These are phyloP conservation scores for Pseudogymnoascus sp. DNA, from an alignment of 2,329 filamentous ascomycete genomes.

Conservation along the genomic window DNA sequence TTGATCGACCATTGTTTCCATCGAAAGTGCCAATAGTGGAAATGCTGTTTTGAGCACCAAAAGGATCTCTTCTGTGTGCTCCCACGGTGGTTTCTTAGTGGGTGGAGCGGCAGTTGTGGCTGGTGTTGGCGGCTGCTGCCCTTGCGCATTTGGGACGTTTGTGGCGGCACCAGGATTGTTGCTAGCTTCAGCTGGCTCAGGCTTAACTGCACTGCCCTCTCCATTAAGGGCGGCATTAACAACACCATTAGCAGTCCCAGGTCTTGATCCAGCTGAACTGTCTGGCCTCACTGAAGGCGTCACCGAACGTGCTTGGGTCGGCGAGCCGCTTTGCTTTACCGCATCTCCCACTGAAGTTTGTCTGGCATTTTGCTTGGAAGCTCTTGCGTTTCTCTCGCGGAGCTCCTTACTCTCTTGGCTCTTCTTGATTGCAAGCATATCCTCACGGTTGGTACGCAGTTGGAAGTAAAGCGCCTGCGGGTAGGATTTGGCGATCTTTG, in stretches of 20 bases:
- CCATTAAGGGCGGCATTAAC: conserved; percentile 17
- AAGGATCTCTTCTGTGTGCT: conserved; percentile 92
- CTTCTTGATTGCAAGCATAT: conserved; percentile 89
- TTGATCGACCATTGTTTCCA: conserved; percentile 99
- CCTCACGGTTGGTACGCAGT: conserved; percentile 84
- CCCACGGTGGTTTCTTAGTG: conserved; percentile 76
- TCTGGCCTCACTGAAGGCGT: conserved; percentile 20
- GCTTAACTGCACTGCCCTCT: conserved; percentile 18
- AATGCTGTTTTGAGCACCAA: conserved; percentile 94
- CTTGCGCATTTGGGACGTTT: conserved; percentile 26
- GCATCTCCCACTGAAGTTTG: conserved; percentile 17
- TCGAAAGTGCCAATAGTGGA: conserved; percentile 86
- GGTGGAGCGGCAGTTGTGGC: conserved; percentile 21
- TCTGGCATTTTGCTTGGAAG: conserved; percentile 32
- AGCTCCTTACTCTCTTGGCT: conserved; percentile 70
- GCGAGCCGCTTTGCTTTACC: conserved; percentile 27
- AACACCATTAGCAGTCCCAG: conserved; percentile 38
- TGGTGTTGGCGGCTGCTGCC: conserved; percentile 29
- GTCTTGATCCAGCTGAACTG: conserved; percentile 28
- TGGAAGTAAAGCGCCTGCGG: conserved; percentile 96
- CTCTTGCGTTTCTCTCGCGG: conserved; percentile 25
- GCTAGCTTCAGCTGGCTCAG: conserved; percentile 22
- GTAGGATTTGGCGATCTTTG: conserved; percentile 91
- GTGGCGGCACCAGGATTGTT: conserved; percentile 14
- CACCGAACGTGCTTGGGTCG: conserved; percentile 22